phyloP scores from a whole-genome alignment of 495 filamentous ascomycete genomes.

The Neurospora africana region DNA sequence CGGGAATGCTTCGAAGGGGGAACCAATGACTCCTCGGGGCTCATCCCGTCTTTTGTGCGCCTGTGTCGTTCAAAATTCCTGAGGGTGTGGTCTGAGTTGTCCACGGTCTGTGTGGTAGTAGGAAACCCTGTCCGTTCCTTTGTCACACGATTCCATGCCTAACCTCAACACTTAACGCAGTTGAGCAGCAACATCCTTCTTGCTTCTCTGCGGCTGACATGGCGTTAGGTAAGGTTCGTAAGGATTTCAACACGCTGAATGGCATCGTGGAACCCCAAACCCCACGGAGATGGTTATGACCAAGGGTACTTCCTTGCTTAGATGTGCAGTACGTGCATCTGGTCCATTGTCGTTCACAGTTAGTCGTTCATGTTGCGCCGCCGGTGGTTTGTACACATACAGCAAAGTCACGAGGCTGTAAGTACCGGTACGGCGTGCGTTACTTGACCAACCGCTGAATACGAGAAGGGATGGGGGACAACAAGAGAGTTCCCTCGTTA shows the following conservation, averaged over 20 bases:
- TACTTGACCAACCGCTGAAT: neutral
- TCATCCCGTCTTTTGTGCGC: neutral
- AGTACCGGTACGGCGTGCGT: neutral
- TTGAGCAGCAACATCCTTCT: neutral
- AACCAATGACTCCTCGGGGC: neutral
- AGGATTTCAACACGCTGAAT: neutral
- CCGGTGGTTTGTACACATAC: neutral
- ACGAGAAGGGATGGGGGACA: neutral
- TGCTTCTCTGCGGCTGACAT: constrained; percentile 3
- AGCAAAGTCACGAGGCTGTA: neutral
- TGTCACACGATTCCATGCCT: neutral
- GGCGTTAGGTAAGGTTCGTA: neutral
- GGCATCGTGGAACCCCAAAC: neutral
- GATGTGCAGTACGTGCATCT: neutral
- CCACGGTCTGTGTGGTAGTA: neutral
- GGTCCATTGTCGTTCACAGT: neutral
- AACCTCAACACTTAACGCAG: neutral
- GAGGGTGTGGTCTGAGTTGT: neutral
- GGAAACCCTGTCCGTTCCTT: neutral
- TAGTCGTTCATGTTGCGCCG: neutral
- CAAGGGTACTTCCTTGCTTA: neutral
- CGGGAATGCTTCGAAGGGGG: neutral
- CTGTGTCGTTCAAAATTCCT: neutral
- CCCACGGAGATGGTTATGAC: neutral
- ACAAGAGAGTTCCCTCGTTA: neutral